A percentile compares a stretch with the other conserved stretches of the same genome.
Evolutionary conservation across 805 yeast species (phyloP).

Genomic region (Monosporozyma solicola): DNA sequence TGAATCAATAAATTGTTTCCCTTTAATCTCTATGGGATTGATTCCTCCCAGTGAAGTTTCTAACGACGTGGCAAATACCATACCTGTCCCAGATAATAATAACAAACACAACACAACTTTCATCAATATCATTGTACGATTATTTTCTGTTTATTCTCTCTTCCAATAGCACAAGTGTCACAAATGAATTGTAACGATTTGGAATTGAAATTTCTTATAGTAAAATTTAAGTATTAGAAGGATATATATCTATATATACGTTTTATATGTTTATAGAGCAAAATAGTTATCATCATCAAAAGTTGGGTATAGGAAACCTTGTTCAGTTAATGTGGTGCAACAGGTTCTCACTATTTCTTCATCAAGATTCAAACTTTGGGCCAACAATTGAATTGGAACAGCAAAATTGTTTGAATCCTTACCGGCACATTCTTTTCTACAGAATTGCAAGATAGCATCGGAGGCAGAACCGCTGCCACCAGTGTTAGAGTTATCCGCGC

Average conservation of each 20-base stretch:
- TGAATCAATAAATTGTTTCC: slow-evolving; percentile 67
- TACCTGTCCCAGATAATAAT: not conserved
- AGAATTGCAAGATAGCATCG: slow-evolving; percentile 41
- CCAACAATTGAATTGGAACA: slow-evolving; percentile 56
- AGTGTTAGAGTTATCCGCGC: not conserved
- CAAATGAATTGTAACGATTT: not conserved
- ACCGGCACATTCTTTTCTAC: slow-evolving; percentile 37
- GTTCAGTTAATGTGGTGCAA: slow-evolving; percentile 51
- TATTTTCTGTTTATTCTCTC: not conserved
- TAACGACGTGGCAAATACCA: not conserved
- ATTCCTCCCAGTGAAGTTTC: slow-evolving; percentile 24
- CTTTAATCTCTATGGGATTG: slow-evolving; percentile 61
- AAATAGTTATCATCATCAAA: slow-evolving; percentile 56
- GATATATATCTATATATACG: not conserved
- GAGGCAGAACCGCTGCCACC: slow-evolving; percentile 25
- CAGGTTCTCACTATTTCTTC: slow-evolving; percentile 41
- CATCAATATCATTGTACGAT: not conserved
- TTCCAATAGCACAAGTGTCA: not conserved
- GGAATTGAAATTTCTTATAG: not conserved
- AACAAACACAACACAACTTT: not conserved
- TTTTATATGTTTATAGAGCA: slow-evolving; percentile 30
- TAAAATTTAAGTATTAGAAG: not conserved
- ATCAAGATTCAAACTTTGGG: slow-evolving; percentile 45
- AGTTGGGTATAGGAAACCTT: slow-evolving; percentile 61
- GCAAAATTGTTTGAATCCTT: slow-evolving; percentile 55